Evolutionary conservation across 495 filamentous ascomycete species (phyloP).

Genomic region (Bathelium albidoporum): DNA sequence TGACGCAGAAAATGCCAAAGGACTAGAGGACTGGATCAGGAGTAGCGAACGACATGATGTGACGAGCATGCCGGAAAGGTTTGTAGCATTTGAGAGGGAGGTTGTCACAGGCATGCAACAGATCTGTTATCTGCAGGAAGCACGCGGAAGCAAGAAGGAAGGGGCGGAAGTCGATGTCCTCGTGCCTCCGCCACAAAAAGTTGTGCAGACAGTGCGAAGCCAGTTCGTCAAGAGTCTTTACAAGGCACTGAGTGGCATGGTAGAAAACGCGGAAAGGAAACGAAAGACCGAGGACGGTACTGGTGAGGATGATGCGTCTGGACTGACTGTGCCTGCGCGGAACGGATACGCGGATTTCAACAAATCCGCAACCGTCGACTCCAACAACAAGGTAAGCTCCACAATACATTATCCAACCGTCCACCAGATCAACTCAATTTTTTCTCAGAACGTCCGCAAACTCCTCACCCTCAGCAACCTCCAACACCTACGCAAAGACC

Average conservation of each 20-base stretch:
- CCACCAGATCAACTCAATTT: background rate
- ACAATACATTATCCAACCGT: background rate
- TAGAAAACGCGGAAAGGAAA: constrained; percentile 81
- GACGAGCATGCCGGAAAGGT: constrained; percentile 79
- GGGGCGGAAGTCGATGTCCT: constrained; percentile 52
- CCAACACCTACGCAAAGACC: constrained; percentile 60
- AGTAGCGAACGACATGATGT: constrained; percentile 66
- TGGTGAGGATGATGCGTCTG: constrained; percentile 38
- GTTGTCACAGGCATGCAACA: constrained; percentile 79
- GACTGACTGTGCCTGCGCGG: constrained; percentile 17
- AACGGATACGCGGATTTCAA: background rate
- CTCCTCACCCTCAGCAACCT: constrained; percentile 89
- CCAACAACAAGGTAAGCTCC: constrained; percentile 56
- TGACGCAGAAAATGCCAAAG: constrained; percentile 80
- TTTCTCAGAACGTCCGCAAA: constrained; percentile 68
- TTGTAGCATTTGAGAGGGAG: constrained; percentile 66
- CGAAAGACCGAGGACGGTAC: constrained; percentile 48
- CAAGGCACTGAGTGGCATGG: constrained; percentile 83
- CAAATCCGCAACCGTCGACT: constrained; percentile 32
- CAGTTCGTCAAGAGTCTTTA: constrained; percentile 88
- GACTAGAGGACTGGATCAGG: constrained; percentile 84
- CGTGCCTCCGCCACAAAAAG: constrained; percentile 66
- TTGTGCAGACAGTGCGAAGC: constrained; percentile 72
- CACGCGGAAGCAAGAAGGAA: constrained; percentile 29
- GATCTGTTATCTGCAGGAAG: constrained; percentile 88